These are phyloP conservation scores for Anthracocystis panici-leucophaei DNA, from an alignment of 1,284 basidiomycete species.

Conservation along the genomic window DNA sequence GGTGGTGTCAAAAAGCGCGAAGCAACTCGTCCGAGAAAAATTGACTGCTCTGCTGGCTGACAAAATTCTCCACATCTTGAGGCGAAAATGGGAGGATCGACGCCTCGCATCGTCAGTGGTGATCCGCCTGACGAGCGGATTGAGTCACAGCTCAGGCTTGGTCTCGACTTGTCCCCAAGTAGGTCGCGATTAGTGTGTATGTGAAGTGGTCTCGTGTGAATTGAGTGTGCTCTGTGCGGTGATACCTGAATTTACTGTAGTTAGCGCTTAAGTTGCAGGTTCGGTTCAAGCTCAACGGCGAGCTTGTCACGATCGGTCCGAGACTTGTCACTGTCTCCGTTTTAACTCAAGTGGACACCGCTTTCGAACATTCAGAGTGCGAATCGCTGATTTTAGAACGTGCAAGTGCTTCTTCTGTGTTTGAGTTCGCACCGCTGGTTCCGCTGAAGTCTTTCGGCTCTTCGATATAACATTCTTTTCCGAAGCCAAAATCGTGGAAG, in stretches of 20 bases:
- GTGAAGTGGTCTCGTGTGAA: neutral
- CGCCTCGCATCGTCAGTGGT: neutral
- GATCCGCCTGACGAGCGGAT: neutral
- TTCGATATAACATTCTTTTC: neutral
- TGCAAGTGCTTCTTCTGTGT: neutral
- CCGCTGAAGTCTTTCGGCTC: neutral
- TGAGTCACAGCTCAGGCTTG: neutral
- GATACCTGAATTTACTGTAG: too few relatives aligned
- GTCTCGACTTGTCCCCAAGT: neutral
- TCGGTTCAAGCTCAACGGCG: too few relatives aligned
- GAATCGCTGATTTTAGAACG: neutral
- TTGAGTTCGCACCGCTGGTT: neutral
- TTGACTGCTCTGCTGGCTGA: slow-evolving; percentile 6
- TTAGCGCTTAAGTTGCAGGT: too few relatives aligned
- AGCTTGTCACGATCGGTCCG: neutral
- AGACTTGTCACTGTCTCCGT: neutral
- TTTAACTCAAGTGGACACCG: neutral
- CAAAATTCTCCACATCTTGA: neutral
- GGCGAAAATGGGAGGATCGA: neutral
- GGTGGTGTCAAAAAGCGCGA: slow-evolving; percentile 17
- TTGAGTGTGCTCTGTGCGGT: neutral
- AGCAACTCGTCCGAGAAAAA: neutral
- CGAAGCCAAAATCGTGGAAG: neutral
- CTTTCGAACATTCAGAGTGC: neutral
- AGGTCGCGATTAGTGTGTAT: neutral